A percentile compares a stretch with the other conserved stretches of the same genome.
Conservation (phyloP, 2,329 filamentous ascomycete genomes). For the Botrytis tulipae region DNA sequence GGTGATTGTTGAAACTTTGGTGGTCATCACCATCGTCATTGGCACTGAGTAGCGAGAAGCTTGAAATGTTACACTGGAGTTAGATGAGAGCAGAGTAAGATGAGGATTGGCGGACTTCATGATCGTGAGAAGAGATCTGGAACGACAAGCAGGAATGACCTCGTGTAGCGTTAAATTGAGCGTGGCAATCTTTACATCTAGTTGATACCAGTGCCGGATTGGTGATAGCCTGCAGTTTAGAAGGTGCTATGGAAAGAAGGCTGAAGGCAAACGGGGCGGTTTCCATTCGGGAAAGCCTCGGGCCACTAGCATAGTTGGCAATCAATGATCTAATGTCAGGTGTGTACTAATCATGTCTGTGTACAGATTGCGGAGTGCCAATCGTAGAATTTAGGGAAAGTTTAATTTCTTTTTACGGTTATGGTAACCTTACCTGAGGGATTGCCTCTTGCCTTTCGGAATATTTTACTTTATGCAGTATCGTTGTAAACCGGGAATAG, state of each 20-base stretch:
- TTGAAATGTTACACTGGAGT: background rate
- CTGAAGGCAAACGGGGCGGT: background rate
- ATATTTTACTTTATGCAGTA: background rate
- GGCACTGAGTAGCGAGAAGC: background rate
- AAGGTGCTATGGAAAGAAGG: background rate
- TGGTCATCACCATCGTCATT: background rate
- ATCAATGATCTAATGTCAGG: background rate
- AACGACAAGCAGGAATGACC: background rate
- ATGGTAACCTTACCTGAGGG: background rate
- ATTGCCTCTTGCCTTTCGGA: background rate
- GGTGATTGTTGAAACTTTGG: background rate
- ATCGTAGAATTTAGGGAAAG: background rate
- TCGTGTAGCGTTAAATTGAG: background rate
- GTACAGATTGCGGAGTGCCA: background rate
- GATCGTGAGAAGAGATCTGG: background rate
- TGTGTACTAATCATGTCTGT: background rate
- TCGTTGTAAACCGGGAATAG: background rate
- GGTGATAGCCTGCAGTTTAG: background rate
- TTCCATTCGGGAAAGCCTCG: background rate
- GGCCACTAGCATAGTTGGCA: background rate
- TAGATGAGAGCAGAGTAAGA: slow-evolving; percentile 4
- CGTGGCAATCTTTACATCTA: background rate
- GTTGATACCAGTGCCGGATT: background rate
- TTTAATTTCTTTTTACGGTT: background rate
- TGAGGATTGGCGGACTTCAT: background rate